Evolutionary conservation across 108 stramenopile genomes (phyloP).

Genomic region (Cyclotella choctawhatcheeana): DNA sequence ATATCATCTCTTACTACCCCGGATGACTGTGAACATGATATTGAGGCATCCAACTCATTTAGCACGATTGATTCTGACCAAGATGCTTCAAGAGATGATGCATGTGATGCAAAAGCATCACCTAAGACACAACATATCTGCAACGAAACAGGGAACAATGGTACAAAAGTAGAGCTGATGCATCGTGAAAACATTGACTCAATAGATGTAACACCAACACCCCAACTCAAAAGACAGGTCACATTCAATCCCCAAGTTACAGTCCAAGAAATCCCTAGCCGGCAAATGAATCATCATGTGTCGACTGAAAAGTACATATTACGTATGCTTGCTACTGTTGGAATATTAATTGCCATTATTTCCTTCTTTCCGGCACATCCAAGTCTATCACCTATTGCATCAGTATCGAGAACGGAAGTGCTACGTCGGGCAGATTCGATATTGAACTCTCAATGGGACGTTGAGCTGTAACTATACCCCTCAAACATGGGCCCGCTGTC

Average conservation of each 20-base stretch:
- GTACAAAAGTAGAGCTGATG: constrained; percentile 8
- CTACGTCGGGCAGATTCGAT: constrained; percentile 17
- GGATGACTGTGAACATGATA: constrained; percentile 17
- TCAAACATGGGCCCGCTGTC: background rate
- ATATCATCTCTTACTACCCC: constrained; percentile 30
- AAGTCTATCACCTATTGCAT: constrained; percentile 29
- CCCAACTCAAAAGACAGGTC: constrained; percentile 15
- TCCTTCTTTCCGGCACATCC: constrained; percentile 31
- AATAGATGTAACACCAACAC: background rate
- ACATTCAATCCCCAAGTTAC: constrained; percentile 35
- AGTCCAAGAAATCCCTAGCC: constrained; percentile 16
- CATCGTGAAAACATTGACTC: background rate
- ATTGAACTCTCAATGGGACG: constrained; percentile 36
- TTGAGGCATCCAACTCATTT: constrained; percentile 10
- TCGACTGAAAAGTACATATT: constrained; percentile 25
- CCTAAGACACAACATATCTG: constrained; percentile 9
- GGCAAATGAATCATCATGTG: background rate
- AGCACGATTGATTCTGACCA: background rate
- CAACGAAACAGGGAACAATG: background rate
- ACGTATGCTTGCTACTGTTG: constrained; percentile 34
- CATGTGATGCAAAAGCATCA: background rate
- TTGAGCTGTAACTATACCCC: constrained; percentile 38
- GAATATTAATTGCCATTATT: constrained; percentile 25
- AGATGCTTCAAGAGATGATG: background rate
- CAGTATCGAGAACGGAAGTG: constrained; percentile 17